Conservation (phyloP, 352 stramenopile genomes). For the Globisporangium yorkense region DNA sequence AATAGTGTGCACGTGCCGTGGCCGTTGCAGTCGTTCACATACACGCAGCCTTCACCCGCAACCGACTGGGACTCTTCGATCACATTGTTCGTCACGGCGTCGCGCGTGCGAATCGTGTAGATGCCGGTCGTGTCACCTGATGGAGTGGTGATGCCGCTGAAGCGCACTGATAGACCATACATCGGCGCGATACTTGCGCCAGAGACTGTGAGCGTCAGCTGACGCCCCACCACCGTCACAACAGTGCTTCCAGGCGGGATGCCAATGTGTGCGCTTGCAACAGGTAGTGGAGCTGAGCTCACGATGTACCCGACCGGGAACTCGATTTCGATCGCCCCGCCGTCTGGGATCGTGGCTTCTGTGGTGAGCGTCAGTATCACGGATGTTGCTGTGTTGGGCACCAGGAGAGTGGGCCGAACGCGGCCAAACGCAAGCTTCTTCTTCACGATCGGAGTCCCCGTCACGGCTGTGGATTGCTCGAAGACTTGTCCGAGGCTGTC, state of each 20-base stretch:
- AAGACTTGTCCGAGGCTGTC: constrained; percentile 38
- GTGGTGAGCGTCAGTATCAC: constrained; percentile 38
- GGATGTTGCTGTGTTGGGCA: constrained; percentile 27
- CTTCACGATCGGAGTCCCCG: constrained; percentile 61
- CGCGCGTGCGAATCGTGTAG: constrained; percentile 49
- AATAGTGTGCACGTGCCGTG: constrained; percentile 73
- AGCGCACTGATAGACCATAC: constrained; percentile 25
- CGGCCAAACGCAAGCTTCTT: constrained; percentile 43
- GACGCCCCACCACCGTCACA: constrained; percentile 19
- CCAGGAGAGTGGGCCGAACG: constrained; percentile 36
- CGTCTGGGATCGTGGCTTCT: constrained; percentile 27
- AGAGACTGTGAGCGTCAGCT: constrained; percentile 30
- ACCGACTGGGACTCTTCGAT: constrained; percentile 52
- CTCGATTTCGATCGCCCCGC: constrained; percentile 43
- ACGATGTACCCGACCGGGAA: constrained; percentile 40
- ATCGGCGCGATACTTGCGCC: constrained; percentile 22
- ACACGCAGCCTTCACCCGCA: constrained; percentile 51
- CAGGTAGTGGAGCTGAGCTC: constrained; percentile 12
- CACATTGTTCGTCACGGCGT: constrained; percentile 26
- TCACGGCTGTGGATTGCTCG: constrained; percentile 28
- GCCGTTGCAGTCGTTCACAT: constrained; percentile 80
- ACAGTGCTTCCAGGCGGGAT: constrained; percentile 29
- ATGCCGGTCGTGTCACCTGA: constrained; percentile 27
- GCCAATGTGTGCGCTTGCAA: constrained; percentile 20
- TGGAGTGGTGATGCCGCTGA: constrained; percentile 49